Base-by-base conservation (phyloP, 2,329 filamentous ascomycete genomes). In the Atkinsonella texensis region DNA sequence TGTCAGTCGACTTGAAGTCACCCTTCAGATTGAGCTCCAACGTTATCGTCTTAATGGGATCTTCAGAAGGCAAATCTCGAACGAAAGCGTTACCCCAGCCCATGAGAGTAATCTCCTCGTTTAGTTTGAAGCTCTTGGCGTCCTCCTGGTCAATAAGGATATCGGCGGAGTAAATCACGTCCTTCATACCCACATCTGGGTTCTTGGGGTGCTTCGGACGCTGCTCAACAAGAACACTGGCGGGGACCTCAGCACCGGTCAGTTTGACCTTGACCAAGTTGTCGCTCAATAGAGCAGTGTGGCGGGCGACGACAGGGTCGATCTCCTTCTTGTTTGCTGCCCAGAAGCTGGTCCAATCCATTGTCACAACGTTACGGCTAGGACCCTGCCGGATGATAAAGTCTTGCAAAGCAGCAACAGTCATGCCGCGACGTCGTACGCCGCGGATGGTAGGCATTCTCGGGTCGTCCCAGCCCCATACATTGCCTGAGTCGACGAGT, bases 91-190 rank as follows among this genome's bases (percentile, higher is more conserved):
- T 94, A 60, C 91, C 93, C 91, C 91, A 97, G 67, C 86, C 86
- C 91, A 96, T 96, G 42, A 96, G 76, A 0, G 91, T 96, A 61
- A 97, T 87, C 68, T 96, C 90, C 72, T 97, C 91, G 63, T 85
- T 83, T 54, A 85, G 76, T 60, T 81, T 85, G 70, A 96, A 94
- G 28, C 78, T 79, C 65, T 84, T 84, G 55, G 85, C 88, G 61
- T 97, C 91, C 45, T 77, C 85, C 69, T 96, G 91, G 65, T 96
- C 91, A 49, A 97, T 73, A 54, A 93, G 73, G 57, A 96, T 74
- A 55, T 83, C 77, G 52, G 79, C 77, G 63, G 85, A 87, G 67
- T 84, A 94, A 28, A 81, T 76, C 5, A 95, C 87, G 70, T 88
- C 87, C 78, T 96, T 96, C 60, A 74, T 83, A 54, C 91, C 91